phyloP scores from a whole-genome alignment of 2,329 filamentous ascomycete species.

The Alternaria novae-zelandiae region DNA sequence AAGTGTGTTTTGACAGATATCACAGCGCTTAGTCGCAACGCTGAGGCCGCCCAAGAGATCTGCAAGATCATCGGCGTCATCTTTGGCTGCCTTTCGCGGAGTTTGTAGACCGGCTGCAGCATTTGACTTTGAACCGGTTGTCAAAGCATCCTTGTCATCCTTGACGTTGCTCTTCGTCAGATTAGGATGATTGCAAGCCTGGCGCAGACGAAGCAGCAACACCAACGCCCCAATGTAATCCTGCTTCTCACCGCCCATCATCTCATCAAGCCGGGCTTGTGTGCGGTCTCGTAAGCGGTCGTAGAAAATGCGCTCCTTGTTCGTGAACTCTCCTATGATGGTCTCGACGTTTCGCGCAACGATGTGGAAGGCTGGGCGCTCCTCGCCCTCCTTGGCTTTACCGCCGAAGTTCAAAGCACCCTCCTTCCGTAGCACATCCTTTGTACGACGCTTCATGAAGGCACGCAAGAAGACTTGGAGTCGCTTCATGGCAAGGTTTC shows the following conservation, averaged over 20 bases:
- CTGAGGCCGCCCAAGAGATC: slow-evolving; percentile 86
- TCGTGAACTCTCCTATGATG: slow-evolving; percentile 77
- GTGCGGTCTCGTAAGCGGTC: slow-evolving; percentile 81
- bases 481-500: slow-evolving; percentile 85
- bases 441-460: slow-evolving; percentile 98
- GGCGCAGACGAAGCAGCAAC: slow-evolving; percentile 84
- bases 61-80: slow-evolving; percentile 81
- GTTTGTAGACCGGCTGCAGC: slow-evolving; percentile 44
- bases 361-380: slow-evolving; percentile 79
- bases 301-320: slow-evolving; percentile 85
- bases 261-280: slow-evolving; percentile 82
- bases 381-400: slow-evolving; percentile 64
- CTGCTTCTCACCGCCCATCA: slow-evolving; percentile 80
- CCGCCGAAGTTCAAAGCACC: slow-evolving; percentile 80
- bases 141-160: slow-evolving; percentile 84
- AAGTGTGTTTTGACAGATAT: slow-evolving; percentile 78
- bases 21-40: slow-evolving; percentile 78
- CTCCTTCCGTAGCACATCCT: slow-evolving; percentile 91
- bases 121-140: slow-evolving; percentile 62
- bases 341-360: slow-evolving; percentile 88
- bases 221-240: slow-evolving; percentile 96
- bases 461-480: slow-evolving; percentile 85
- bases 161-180: slow-evolving; percentile 84
- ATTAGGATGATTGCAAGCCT: slow-evolving; percentile 93
- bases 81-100: slow-evolving; percentile 52